Conservation (phyloP, 331 rosid genomes). For the Arachis monticola region DNA sequence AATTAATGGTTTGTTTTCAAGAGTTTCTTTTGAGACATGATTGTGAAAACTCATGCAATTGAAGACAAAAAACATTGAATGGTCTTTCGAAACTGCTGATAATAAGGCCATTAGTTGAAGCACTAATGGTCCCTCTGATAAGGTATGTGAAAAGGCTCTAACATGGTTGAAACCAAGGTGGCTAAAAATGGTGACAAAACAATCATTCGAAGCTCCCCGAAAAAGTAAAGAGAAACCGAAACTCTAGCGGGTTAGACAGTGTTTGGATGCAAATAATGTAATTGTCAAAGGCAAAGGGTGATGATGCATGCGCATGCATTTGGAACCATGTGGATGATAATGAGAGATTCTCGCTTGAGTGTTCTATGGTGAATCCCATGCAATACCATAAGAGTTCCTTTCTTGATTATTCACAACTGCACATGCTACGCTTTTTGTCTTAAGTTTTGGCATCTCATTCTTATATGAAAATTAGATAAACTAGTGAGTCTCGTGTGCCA, state of each 20-base stretch:
- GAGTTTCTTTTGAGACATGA: constrained; percentile 22
- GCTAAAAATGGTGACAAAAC: constrained; percentile 26
- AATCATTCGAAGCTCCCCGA: constrained; percentile 20
- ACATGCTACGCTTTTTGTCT: background rate
- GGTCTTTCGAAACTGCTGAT: background rate
- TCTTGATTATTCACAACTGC: background rate
- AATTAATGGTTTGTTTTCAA: constrained; percentile 4
- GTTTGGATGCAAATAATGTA: background rate
- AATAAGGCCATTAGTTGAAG: constrained; percentile 1
- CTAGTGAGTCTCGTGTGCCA: no score
- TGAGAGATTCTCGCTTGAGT: constrained; percentile 3
- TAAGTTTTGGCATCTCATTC: background rate
- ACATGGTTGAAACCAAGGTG: background rate
- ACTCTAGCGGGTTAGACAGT: background rate
- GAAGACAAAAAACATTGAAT: constrained; percentile 27
- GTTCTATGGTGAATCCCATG: constrained; percentile 17
- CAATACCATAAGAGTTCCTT: background rate
- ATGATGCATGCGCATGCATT: background rate
- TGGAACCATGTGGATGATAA: constrained; percentile 3
- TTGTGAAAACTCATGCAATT: constrained; percentile 30
- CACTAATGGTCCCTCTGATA: constrained; percentile 32
- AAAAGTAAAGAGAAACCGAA: background rate
- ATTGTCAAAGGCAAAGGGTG: background rate
- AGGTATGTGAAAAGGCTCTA: background rate
- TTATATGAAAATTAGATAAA: background rate